Conservation (phyloP, 164 flowering plant genomes). For the Magnolia sinica region DNA sequence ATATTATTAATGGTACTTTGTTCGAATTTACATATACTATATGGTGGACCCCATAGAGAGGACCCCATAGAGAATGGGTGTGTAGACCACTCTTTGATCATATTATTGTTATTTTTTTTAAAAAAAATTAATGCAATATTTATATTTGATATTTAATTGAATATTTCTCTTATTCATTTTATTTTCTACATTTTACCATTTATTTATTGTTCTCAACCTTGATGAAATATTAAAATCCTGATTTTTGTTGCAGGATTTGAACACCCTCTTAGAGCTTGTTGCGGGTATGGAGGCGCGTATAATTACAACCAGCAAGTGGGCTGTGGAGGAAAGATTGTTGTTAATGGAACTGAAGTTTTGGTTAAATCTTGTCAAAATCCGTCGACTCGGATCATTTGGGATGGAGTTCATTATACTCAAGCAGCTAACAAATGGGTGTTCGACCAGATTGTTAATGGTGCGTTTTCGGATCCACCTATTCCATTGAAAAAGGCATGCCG, state of each 20-base stretch:
- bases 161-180: not conserved
- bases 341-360: constrained; percentile 44
- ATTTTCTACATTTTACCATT: not conserved
- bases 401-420: constrained; percentile 76
- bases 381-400: constrained; percentile 55
- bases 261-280: constrained; percentile 55
- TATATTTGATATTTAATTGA: too few species aligned
- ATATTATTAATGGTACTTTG: too few species aligned
- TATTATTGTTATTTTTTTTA: too few species aligned
- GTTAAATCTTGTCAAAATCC: constrained; percentile 58
- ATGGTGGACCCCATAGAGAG: too few species aligned
- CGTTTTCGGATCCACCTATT: constrained; percentile 55
- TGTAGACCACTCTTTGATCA: too few species aligned
- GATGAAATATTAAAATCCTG: not conserved
- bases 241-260: constrained; percentile 44
- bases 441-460: constrained; percentile 48
- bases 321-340: constrained; percentile 49
- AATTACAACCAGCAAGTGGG: constrained; percentile 50
- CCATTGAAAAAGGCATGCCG: constrained; percentile 44
- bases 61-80: too few species aligned
- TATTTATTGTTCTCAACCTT: not conserved
- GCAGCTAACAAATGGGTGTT: constrained; percentile 74
- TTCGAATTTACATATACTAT: too few species aligned
- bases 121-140: too few species aligned
- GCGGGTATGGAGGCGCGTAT: constrained; percentile 85